Percentiles rank a stretch among this genome's conserved stretches.
These are phyloP conservation scores for Colletotrichum scovillei DNA, from an alignment of 2,329 filamentous ascomycete genomes.

Conservation along the genomic window DNA sequence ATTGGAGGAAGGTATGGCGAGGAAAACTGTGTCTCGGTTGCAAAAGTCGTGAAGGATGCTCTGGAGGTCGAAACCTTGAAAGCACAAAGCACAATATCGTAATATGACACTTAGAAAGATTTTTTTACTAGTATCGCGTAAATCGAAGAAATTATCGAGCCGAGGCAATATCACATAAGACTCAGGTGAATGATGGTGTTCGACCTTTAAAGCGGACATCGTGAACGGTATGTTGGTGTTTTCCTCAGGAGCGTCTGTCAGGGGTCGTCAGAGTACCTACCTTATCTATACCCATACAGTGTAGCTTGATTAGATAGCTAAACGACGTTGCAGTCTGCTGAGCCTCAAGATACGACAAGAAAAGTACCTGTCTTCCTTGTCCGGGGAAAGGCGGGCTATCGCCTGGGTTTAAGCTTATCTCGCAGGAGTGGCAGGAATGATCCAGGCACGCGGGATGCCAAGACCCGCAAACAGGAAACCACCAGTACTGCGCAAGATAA, in stretches of 20 bases:
- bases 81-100: too few species aligned
- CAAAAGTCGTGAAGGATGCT: too few species aligned
- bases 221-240: background rate
- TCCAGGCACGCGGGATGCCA: slow-evolving; percentile 17
- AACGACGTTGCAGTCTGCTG: slow-evolving; percentile 20
- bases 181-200: background rate
- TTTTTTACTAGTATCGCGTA: background rate
- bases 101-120: too few species aligned
- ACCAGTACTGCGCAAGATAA: slow-evolving; percentile 27
- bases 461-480: slow-evolving; percentile 28
- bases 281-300: too few species aligned
- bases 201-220: background rate
- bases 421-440: slow-evolving; percentile 8
- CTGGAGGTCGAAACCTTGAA: too few species aligned
- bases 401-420: slow-evolving; percentile 30
- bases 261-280: background rate
- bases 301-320: background rate
- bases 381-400: background rate
- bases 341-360: slow-evolving; percentile 18
- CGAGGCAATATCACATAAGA: background rate
- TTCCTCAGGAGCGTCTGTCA: background rate
- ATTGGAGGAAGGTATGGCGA: too few species aligned
- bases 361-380: slow-evolving; percentile 10
- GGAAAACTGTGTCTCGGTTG: too few species aligned
- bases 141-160: background rate